Evolutionary conservation across 495 filamentous ascomycete species (phyloP), one percentile per base, ranked within the genome.

Genomic region (Podospora appendiculata): DNA sequence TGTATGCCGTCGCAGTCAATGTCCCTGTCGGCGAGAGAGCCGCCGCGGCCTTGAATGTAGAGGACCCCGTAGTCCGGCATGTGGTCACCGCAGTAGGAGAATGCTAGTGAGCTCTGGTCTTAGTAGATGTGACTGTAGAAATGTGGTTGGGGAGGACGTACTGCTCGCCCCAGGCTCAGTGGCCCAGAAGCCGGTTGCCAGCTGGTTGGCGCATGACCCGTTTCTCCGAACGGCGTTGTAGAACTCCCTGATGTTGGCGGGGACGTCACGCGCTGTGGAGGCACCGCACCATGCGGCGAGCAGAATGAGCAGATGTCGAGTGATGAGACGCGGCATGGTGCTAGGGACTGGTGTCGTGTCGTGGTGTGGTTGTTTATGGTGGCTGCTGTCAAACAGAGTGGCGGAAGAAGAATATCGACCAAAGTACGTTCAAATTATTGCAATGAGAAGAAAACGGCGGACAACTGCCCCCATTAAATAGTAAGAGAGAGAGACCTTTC

Each of bases 1-100:
- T 78, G 71, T 0, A 65, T 59, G 4, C 84, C 84, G 54, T 88
- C 83, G 59, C 84, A 86, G 66, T 87, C 84, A 39, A 88, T 70
- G 56, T 87, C 84, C 79, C 86, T 83, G 63, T 80, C 72, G 38
- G 70, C 62, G 6, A 73, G 59, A 0, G 61, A 50, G 25, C 65
- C 65, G 41, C 55, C 47, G 0, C 51, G 55, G 2, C 72, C 66
- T 18, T 65, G 60, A 42, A 72, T 47, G 51, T 66, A 75, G 57
- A 74, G 62, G 48, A 72, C 59, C 36, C 56, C 54, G 12, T 47
- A 50, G 17, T 59, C 50, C 7, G 54, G 12, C 8, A 67, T 47
- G 47, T 64, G 62, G 55, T 74, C 68, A 19, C 65, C 67, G 52
- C 69, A 74, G 63, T 72, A 73, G 34, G 59, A 53, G 44, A 61